phyloP scores from a whole-genome alignment of 2,329 filamentous ascomycete genomes.

The Huntiella savannae region DNA sequence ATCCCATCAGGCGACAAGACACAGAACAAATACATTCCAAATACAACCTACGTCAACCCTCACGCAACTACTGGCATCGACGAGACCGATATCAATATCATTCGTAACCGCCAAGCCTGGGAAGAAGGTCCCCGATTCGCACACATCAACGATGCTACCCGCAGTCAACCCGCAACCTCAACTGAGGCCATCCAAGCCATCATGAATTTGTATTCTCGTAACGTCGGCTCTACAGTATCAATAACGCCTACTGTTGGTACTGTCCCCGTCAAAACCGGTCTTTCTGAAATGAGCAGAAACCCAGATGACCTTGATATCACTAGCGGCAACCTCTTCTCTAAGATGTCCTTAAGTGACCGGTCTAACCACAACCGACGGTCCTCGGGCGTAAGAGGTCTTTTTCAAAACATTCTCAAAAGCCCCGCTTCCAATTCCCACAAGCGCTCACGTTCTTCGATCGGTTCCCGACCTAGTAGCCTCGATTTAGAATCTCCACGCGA shows the following conservation, averaged over 20 bases:
- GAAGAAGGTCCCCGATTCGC: constrained; percentile 28
- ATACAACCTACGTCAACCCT: constrained; percentile 29
- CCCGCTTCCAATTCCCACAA: constrained; percentile 22
- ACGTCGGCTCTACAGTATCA: constrained; percentile 40
- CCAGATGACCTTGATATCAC: constrained; percentile 38
- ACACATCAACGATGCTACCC: constrained; percentile 20
- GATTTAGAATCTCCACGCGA: constrained; percentile 6
- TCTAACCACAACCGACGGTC: constrained; percentile 23
- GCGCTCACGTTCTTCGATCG: not conserved
- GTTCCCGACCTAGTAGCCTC: not conserved
- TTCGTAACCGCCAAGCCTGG: constrained; percentile 26
- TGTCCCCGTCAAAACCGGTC: constrained; percentile 21
- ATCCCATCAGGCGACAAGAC: constrained; percentile 29
- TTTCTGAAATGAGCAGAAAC: constrained; percentile 13
- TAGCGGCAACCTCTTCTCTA: constrained; percentile 44
- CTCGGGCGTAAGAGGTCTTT: constrained; percentile 15
- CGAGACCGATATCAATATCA: constrained; percentile 29
- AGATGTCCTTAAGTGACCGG: constrained; percentile 26
- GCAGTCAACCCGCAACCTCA: constrained; percentile 21
- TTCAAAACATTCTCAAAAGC: constrained; percentile 24
- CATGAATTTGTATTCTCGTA: constrained; percentile 32
- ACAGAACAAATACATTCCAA: constrained; percentile 29
- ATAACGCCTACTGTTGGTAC: constrained; percentile 53
- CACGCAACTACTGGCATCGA: constrained; percentile 24
- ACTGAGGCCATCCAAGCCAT: constrained; percentile 29